phyloP scores from a whole-genome alignment of 768 basidiomycete species.

The Lactarius sp. region DNA sequence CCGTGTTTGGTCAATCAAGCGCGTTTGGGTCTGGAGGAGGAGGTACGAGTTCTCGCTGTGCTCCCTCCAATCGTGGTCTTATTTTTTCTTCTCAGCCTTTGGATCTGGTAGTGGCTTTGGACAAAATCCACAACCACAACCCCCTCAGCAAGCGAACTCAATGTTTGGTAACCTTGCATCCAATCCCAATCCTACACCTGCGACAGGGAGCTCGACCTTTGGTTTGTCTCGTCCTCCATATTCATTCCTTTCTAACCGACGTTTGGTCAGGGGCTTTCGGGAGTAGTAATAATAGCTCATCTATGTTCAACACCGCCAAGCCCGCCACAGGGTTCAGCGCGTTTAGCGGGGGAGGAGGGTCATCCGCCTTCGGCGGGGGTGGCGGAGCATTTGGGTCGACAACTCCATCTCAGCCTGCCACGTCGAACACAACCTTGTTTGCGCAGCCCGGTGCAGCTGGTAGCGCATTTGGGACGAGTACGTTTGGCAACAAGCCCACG shows the following conservation, averaged over 20 bases:
- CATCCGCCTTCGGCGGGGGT: conserved; percentile 47
- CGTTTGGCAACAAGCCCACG: conserved; percentile 42
- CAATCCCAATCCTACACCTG: conserved; percentile 32
- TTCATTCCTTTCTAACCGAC: conserved; percentile 12
- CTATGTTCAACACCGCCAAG: conserved; percentile 62
- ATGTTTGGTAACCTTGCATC: conserved; percentile 68
- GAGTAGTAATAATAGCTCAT: conserved; percentile 31
- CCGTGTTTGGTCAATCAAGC: conserved; percentile 67
- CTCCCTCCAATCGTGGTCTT: conserved; percentile 6
- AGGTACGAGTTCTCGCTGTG: conserved; percentile 29
- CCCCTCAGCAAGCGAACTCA: conserved; percentile 66
- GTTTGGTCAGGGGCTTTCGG: conserved; percentile 38
- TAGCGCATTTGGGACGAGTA: conserved; percentile 30
- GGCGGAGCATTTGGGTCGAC: conserved; percentile 41
- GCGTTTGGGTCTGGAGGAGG: conserved; percentile 65
- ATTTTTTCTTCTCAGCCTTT: conserved; percentile 27
- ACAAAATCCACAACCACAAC: conserved; percentile 36
- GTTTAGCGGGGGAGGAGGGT: conserved; percentile 59
- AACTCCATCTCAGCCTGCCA: conserved; percentile 28
- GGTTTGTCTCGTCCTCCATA: conserved; percentile 30
- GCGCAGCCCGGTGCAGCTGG: conserved; percentile 47
- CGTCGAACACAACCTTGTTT: conserved; percentile 52
- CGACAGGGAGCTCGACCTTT: conserved; percentile 34
- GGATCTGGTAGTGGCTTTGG: conserved; percentile 54
- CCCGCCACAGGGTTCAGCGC: conserved; percentile 73